Evolutionary conservation across 768 basidiomycete genomes (phyloP).

Genomic region (Sutorius australiensis): DNA sequence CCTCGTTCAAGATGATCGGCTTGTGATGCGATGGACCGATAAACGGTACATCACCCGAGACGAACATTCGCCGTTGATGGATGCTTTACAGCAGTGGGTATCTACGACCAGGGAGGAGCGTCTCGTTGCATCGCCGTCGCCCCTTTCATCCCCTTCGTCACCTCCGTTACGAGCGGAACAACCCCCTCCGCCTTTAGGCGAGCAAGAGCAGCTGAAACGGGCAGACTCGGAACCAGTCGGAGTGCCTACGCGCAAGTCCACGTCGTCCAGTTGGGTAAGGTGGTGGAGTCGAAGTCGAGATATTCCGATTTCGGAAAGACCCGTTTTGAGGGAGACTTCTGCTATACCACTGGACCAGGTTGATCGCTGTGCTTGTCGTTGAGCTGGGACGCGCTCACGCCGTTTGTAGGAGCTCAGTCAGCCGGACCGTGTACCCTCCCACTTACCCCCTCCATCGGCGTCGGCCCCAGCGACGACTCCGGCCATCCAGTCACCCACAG

Average conservation of each 20-base stretch:
- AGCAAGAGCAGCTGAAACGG: slow-evolving; percentile 33
- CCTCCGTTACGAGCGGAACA: slow-evolving; percentile 27
- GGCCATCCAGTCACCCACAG: slow-evolving; percentile 16
- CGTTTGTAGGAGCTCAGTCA: slow-evolving; percentile 12
- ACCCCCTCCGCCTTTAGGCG: slow-evolving; percentile 15
- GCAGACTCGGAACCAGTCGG: slow-evolving; percentile 37
- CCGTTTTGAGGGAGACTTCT: slow-evolving; percentile 21
- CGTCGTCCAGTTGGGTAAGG: slow-evolving; percentile 70
- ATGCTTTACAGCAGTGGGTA: slow-evolving; percentile 62
- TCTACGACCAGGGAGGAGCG: slow-evolving; percentile 31
- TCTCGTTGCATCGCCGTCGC: slow-evolving; percentile 12
- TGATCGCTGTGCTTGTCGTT: neutral
- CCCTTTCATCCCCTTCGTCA: slow-evolving; percentile 4
- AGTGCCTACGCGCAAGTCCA: slow-evolving; percentile 37
- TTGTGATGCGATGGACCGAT: slow-evolving; percentile 73
- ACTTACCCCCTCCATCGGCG: slow-evolving; percentile 31
- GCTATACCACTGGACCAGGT: slow-evolving; percentile 27
- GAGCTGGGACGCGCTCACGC: neutral
- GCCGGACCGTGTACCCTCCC: neutral
- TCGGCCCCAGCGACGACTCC: slow-evolving; percentile 48
- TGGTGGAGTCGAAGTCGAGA: slow-evolving; percentile 76
- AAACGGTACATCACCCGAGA: slow-evolving; percentile 75
- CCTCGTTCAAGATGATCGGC: slow-evolving; percentile 55
- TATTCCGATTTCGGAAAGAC: slow-evolving; percentile 23
- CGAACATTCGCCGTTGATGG: slow-evolving; percentile 72